phyloP scores from a whole-genome alignment of 2,329 filamentous ascomycete genomes.

The Hymenoscyphus fructigenus region DNA sequence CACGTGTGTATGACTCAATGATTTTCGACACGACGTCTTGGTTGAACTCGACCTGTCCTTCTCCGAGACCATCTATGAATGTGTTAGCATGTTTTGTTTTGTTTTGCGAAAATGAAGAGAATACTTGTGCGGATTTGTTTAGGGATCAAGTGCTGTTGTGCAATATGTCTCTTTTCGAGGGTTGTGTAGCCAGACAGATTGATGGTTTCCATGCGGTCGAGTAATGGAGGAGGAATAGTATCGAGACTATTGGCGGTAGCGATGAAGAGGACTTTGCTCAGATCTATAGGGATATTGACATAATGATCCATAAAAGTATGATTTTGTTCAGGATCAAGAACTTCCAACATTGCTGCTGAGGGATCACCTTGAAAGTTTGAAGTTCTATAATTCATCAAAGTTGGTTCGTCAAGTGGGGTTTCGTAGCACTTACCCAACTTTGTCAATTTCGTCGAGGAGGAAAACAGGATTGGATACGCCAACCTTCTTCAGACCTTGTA shows the following conservation, averaged over 20 bases:
- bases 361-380: conserved; percentile 94
- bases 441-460: conserved; percentile 96
- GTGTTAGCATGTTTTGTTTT: conserved; percentile 21
- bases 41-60: conserved; percentile 72
- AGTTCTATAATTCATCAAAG: conserved; percentile 45
- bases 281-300: conserved; percentile 89
- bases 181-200: conserved; percentile 93
- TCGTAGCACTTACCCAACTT: conserved; percentile 58
- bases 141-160: conserved; percentile 86
- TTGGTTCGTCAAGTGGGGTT: background rate
- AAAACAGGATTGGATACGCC: conserved; percentile 95
- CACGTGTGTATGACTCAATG: conserved; percentile 93
- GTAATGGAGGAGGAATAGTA: conserved; percentile 87
- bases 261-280: conserved; percentile 96
- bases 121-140: conserved; percentile 83
- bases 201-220: conserved; percentile 98
- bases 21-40: conserved; percentile 90
- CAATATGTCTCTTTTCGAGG: conserved; percentile 94
- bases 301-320: conserved; percentile 95
- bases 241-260: conserved; percentile 94
- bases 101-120: conserved; percentile 13
- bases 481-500: conserved; percentile 91
- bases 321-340: conserved; percentile 96
- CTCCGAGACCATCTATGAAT: conserved; percentile 64
- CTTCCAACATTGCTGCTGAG: conserved; percentile 95